phyloP scores from a whole-genome alignment of 768 basidiomycete species.

The Dioszegia hungarica region DNA sequence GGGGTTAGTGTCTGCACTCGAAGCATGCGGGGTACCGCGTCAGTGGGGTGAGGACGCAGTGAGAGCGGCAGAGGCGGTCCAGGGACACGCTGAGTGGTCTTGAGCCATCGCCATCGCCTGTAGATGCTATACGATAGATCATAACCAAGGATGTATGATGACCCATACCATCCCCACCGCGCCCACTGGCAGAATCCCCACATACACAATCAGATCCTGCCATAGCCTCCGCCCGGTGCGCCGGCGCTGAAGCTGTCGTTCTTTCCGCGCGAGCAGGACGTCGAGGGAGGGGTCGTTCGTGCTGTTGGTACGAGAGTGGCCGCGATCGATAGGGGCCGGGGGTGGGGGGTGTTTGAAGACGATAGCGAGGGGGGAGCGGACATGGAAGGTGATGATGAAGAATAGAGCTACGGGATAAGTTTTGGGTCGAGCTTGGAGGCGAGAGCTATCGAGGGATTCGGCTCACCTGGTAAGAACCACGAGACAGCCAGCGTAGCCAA shows the following conservation, averaged over 20 bases:
- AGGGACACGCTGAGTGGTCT: constrained; percentile 7
- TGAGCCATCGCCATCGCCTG: constrained; percentile 54
- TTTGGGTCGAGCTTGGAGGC: too few species aligned
- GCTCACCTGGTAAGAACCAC: constrained; percentile 46
- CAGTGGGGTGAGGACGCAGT: constrained; percentile 40
- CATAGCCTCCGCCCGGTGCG: constrained; percentile 66
- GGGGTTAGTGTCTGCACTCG: constrained; percentile 37
- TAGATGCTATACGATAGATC: constrained; percentile 58
- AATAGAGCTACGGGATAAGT: constrained; percentile 68
- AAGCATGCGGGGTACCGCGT: constrained; percentile 40
- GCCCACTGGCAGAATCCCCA: constrained; percentile 63
- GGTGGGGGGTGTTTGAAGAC: constrained; percentile 55
- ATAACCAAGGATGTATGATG: too few species aligned
- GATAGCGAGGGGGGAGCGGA: constrained; percentile 77
- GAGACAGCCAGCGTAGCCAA: constrained; percentile 34
- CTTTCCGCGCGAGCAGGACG: constrained; percentile 72
- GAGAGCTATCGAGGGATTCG: constrained; percentile 53
- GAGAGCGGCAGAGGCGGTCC: constrained; percentile 13
- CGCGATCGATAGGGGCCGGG: neutral
- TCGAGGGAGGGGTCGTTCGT: constrained; percentile 52
- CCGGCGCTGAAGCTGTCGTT: constrained; percentile 70
- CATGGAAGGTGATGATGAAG: constrained; percentile 76
- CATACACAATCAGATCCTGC: constrained; percentile 81
- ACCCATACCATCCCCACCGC: constrained; percentile 59
- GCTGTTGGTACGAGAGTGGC: constrained; percentile 25